Evolutionary conservation across 2,329 filamentous ascomycete genomes (phyloP), one percentile per base, ranked within the genome.

Genomic region (Gnomoniopsis smithogilvyi): DNA sequence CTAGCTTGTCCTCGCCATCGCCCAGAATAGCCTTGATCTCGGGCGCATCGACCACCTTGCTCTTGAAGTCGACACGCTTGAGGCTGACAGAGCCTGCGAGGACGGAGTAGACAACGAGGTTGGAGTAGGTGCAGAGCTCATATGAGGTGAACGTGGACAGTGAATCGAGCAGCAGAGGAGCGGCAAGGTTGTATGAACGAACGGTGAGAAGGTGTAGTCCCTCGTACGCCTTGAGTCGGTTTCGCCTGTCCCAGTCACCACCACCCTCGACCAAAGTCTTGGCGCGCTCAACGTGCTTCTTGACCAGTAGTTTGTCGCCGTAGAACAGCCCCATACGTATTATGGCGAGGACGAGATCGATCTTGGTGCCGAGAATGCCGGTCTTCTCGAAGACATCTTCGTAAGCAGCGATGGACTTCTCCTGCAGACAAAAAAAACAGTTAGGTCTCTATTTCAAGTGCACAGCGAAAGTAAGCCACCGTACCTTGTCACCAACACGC

Each of bases 101-200:
- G 22, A 98, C 94, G 1, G 95, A 92, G 78, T 98, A 99, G 59
- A 97, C 88, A 54, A 99, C 95, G 24, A 99, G 85, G 62, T 86
- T 90, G 60, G 92, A 96, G 80, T 99, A 99, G 65, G 89, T 94
- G 86, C 95, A 99, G 52, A 99, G 86, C 76, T 99, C 95, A 78
- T 97, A 97, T 74, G 92, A 97, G 63, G 95, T 99, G 75, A 99
- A 99, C 22, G 95, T 99, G 30, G 94, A 97, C 66, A 99, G 83
- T 71, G 92, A 96, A 80, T 99, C 95, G 70, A 99, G 91, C 53
- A 99, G 88, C 12, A 97, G 85, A 45, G 95, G 94, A 2, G 95
- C 95, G 45, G 92, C 93, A 60, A 91, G 80, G 73, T 88, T 91
- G 81, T 98, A 92, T 62, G 92, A 93, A 67, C 95, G 92, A 65